Evolutionary conservation across 768 basidiomycete species (phyloP).

Genomic region (Saitozyma podzolica): DNA sequence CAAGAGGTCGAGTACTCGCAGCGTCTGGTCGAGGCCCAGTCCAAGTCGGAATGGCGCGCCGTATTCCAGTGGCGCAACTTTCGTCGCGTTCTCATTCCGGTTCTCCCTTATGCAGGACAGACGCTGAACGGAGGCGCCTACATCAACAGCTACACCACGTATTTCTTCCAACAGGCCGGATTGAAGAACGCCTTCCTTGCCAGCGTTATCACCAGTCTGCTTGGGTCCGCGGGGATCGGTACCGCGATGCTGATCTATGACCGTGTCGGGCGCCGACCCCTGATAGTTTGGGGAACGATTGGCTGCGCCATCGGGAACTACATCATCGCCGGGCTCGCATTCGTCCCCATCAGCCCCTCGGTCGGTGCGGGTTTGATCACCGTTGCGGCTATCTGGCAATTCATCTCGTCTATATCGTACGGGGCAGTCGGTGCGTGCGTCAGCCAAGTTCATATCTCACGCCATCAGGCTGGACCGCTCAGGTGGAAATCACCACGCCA

Average conservation of each 20-base stretch:
- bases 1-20: conserved; percentile 15
- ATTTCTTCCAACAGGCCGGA: conserved; percentile 19
- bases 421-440: not conserved
- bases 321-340: conserved; percentile 12
- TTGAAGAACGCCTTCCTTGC: conserved; percentile 16
- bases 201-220: no score
- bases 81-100: conserved; percentile 11
- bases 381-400: conserved; percentile 7
- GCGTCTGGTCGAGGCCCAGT: no score
- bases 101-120: conserved; percentile 1
- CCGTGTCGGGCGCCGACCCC: conserved; percentile 22
- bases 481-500: conserved; percentile 27
- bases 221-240: no score
- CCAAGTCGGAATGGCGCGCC: not conserved
- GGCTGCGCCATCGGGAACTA: not conserved
- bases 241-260: no score
- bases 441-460: no score
- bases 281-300: conserved; percentile 12
- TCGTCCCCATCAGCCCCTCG: conserved; percentile 1
- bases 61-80: conserved; percentile 14
- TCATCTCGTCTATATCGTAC: conserved; percentile 11
- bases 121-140: not conserved
- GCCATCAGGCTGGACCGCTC: conserved; percentile 17
- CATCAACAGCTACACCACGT: conserved; percentile 9
- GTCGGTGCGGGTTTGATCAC: conserved; percentile 14